Evolutionary conservation across 495 filamentous ascomycete genomes (phyloP).

Genomic region (Parathielavia hyrcaniae): DNA sequence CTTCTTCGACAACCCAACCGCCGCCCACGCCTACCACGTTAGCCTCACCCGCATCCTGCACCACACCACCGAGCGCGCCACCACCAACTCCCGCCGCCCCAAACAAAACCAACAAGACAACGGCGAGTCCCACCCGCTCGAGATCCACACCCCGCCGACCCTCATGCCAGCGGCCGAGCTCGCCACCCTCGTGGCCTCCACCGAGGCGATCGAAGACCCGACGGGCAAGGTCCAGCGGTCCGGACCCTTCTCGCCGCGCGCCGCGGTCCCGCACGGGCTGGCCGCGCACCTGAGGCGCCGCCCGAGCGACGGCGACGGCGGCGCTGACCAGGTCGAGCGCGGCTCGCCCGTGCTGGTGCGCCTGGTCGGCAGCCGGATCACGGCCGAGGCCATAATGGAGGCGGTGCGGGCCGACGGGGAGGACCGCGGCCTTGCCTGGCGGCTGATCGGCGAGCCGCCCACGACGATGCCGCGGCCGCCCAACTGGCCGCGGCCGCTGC

Average conservation of each 20-base stretch:
- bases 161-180: too few species aligned
- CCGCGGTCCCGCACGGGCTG: conserved; percentile 15
- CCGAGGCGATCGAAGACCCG: too few species aligned
- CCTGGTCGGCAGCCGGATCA: conserved; percentile 32
- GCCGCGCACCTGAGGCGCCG: not conserved
- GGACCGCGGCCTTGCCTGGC: conserved; percentile 40
- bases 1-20: conserved; percentile 51
- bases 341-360: conserved; percentile 37
- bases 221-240: too few species aligned
- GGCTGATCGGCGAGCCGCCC: conserved; percentile 15
- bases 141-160: too few species aligned
- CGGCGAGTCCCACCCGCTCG: too few species aligned
- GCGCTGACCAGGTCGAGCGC: not conserved
- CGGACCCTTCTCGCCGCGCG: not conserved
- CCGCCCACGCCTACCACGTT: conserved; percentile 50
- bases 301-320: not conserved
- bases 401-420: conserved; percentile 41
- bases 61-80: not conserved
- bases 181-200: too few species aligned
- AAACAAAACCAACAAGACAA: too few species aligned
- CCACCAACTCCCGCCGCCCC: not conserved
- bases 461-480: not conserved
- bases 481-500: conserved; percentile 9
- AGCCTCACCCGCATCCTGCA: conserved; percentile 27
- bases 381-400: conserved; percentile 24